Percentiles rank a stretch among this genome's conserved stretches.
phyloP scores from a whole-genome alignment of 306 rosid species.

The Quercus robur region DNA sequence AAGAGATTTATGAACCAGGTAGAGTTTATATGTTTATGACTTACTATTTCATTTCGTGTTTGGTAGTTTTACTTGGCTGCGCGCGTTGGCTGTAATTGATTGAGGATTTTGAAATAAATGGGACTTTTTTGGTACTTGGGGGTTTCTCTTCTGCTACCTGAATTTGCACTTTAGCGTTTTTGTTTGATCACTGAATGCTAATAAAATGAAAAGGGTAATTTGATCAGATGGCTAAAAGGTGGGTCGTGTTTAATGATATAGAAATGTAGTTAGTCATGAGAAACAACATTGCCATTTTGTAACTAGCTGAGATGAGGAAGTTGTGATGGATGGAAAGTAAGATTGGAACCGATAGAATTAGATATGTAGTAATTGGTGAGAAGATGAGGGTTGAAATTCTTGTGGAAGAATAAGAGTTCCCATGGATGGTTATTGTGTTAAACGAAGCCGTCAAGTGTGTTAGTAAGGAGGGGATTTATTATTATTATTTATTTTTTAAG shows the following conservation, averaged over 20 bases:
- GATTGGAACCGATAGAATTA: neutral
- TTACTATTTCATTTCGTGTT: neutral
- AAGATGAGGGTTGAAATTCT: neutral
- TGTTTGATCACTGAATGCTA: neutral
- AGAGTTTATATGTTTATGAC: neutral
- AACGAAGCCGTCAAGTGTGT: neutral
- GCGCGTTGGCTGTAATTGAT: neutral
- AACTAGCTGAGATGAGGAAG: neutral
- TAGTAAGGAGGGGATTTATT: neutral
- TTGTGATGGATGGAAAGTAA: neutral
- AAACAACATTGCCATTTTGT: neutral
- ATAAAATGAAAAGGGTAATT: neutral
- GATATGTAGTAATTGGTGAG: neutral
- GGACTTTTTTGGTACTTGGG: neutral
- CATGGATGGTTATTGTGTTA: neutral
- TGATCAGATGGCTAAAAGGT: neutral
- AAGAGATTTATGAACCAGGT: slow-evolving; percentile 80
- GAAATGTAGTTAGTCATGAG: neutral
- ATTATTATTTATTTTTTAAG: neutral
- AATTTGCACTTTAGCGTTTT: neutral
- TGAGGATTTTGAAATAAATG: neutral
- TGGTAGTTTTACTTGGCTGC: neutral
- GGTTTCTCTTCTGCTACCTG: neutral
- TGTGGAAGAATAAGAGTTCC: neutral
- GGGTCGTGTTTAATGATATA: too few species aligned